These are phyloP conservation scores for Guyanaporus albipodus DNA, from an alignment of 768 basidiomycete genomes.

Conservation along the genomic window DNA sequence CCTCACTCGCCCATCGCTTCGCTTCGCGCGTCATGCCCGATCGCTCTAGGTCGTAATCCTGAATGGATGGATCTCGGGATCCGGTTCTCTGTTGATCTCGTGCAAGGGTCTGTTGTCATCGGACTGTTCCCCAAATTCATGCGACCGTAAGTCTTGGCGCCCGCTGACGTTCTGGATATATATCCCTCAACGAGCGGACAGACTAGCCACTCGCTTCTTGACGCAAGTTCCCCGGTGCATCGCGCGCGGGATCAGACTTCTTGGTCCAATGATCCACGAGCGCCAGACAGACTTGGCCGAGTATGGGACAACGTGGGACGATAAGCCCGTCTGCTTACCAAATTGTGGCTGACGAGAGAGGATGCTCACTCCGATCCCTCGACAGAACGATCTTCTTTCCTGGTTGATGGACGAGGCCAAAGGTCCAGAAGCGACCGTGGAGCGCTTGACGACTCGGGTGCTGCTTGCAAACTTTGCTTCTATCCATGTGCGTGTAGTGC, in stretches of 20 bases:
- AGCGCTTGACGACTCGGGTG: slow-evolving; percentile 23
- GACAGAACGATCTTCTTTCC: slow-evolving; percentile 32
- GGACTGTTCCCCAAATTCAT: background rate
- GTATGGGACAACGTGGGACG: slow-evolving; percentile 25
- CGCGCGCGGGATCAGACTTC: slow-evolving; percentile 7
- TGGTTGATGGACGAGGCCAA: slow-evolving; percentile 31
- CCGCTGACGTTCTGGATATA: background rate
- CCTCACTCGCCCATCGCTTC: background rate
- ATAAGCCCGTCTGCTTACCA: slow-evolving; percentile 31
- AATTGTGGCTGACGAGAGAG: background rate
- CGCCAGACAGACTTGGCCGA: slow-evolving; percentile 21
- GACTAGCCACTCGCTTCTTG: background rate
- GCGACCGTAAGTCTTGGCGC: background rate
- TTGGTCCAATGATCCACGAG: slow-evolving; percentile 32
- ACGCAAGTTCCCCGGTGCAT: slow-evolving; percentile 1
- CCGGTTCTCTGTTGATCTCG: slow-evolving; percentile 29
- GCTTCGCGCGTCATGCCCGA: background rate
- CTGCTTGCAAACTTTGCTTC: slow-evolving; percentile 17
- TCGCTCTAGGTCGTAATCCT: slow-evolving; percentile 34
- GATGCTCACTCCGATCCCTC: background rate
- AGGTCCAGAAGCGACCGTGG: slow-evolving; percentile 14
- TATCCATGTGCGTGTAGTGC: slow-evolving; percentile 18
- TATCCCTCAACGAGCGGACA: background rate
- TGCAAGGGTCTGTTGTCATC: background rate
- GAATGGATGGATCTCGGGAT: slow-evolving; percentile 35